Evolutionary conservation across 2,329 filamentous ascomycete species (phyloP).

Genomic region (Sporothrix curviconia): DNA sequence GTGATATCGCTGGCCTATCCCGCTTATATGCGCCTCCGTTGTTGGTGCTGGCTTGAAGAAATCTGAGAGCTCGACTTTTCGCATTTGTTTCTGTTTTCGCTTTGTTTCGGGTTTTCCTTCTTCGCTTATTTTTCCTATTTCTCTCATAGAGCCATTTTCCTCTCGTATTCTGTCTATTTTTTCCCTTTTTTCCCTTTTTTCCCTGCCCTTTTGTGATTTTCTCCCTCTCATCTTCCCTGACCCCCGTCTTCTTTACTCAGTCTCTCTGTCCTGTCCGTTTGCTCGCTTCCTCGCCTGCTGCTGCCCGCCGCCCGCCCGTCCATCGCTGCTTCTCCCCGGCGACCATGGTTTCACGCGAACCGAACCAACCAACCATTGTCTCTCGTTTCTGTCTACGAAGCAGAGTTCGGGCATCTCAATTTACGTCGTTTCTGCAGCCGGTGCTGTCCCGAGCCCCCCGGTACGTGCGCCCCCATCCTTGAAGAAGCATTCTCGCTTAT

Average conservation of each 20-base stretch:
- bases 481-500: neutral
- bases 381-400: slow-evolving; percentile 3
- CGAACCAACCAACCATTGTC: slow-evolving; percentile 14
- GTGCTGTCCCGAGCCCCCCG: neutral
- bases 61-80: slow-evolving; percentile 1
- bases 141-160: neutral
- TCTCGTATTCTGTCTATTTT: neutral
- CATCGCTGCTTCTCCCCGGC: slow-evolving; percentile 2
- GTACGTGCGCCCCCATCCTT: neutral
- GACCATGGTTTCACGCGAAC: slow-evolving; percentile 10
- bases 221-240: neutral
- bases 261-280: neutral
- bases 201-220: neutral
- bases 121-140: slow-evolving; percentile 3
- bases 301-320: slow-evolving; percentile 4
- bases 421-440: neutral
- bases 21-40: slow-evolving; percentile 16
- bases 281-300: neutral
- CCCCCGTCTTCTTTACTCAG: neutral
- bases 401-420: slow-evolving; percentile 2
- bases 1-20: slow-evolving; percentile 13
- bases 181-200: neutral
- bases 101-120: neutral
- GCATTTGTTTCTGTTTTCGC: neutral
- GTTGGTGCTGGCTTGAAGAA: neutral